Evolutionary conservation across 2,329 filamentous ascomycete genomes (phyloP), one percentile per base, ranked within the genome.

Genomic region (Venturia asperata): DNA sequence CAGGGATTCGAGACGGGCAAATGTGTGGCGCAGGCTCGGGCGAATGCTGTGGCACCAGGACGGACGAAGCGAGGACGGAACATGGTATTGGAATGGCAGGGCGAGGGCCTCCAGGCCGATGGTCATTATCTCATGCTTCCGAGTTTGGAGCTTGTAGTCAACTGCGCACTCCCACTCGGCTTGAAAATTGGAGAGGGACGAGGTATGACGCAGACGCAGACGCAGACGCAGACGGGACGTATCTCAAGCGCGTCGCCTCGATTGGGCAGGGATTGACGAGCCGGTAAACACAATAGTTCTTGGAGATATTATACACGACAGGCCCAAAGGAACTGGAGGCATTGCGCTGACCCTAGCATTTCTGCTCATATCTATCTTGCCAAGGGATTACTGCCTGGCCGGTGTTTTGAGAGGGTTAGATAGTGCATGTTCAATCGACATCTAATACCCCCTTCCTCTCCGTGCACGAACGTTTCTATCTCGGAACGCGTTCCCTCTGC

Each of bases 381-480:
- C 30, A 34, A 34, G 6, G 3, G 6, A 6, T 6, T 34, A 34
- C 30, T 42, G 42, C 15, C 42, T 45, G 42, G 17, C 42, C 17
- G 15, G n/a, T n/a, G 15, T 6, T 19, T 3, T n/a, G 42, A 34
- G 30, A 34, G 30, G 30, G 30, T 45, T 47, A 19, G 21, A n/a
- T n/a, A 47, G 27, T 52, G n/a, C 42, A 45, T 45, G 42, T 19
- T 47, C 45, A 19, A 24, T n/a, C 17, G 49, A 10, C 19, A 37
- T 37, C 30, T n/a, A 58, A 58, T 15, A 58, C 7, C 52, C 39
- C 43, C 60, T 61, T 45, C 60, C 60, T 61, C 60, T 27, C 37
- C 60, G 30, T 39, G 39, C 42, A 45, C 10, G 9, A 9, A 27
- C 45, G 13, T 27, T 24, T 27, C 60, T n/a, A 45, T 61, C 42